Evolutionary conservation across 2,329 filamentous ascomycete genomes (phyloP).

Genomic region (Neonectria sp.): DNA sequence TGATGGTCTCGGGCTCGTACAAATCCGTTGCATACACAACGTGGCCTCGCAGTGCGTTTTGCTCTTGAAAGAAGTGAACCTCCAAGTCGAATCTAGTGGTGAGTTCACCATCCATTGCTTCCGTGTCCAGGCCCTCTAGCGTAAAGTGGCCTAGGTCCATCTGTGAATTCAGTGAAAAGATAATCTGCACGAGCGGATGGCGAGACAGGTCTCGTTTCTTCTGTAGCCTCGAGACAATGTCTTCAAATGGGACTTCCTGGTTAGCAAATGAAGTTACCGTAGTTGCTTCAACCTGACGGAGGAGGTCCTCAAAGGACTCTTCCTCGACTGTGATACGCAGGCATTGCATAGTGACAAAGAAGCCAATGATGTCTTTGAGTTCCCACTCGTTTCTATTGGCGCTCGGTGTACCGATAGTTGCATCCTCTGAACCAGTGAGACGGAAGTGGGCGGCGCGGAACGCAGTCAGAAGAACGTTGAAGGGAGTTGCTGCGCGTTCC

Average conservation of each 20-base stretch:
- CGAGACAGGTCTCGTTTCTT: conserved; percentile 30
- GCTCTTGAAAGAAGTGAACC: conserved; percentile 44
- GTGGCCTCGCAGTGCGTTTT: conserved; percentile 23
- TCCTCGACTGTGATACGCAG: conserved; percentile 33
- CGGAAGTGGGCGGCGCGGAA: conserved; percentile 45
- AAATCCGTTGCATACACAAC: conserved; percentile 42
- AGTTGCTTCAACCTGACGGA: conserved; percentile 34
- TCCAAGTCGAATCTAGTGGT: conserved; percentile 45
- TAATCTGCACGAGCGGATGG: conserved; percentile 33
- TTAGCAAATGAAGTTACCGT: conserved; percentile 32
- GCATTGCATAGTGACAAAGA: conserved; percentile 46
- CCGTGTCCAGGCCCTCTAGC: conserved; percentile 36
- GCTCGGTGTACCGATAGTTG: conserved; percentile 39
- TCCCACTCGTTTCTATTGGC: conserved; percentile 37
- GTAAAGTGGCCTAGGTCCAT: conserved; percentile 36
- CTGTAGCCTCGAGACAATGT: conserved; percentile 30
- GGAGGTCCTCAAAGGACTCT: conserved; percentile 31
- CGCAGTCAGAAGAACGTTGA: conserved; percentile 35
- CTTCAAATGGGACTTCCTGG: conserved; percentile 44
- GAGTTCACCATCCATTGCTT: conserved; percentile 13
- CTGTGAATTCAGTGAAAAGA: conserved; percentile 40
- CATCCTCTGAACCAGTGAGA: conserved; percentile 40
- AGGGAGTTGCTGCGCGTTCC: conserved; percentile 29
- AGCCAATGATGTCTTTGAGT: conserved; percentile 40
- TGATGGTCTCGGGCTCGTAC: conserved; percentile 38